Evolutionary conservation across 805 yeast genomes (phyloP), one percentile per base, ranked within the genome.

Genomic region (Martiniozyma abietophila): DNA sequence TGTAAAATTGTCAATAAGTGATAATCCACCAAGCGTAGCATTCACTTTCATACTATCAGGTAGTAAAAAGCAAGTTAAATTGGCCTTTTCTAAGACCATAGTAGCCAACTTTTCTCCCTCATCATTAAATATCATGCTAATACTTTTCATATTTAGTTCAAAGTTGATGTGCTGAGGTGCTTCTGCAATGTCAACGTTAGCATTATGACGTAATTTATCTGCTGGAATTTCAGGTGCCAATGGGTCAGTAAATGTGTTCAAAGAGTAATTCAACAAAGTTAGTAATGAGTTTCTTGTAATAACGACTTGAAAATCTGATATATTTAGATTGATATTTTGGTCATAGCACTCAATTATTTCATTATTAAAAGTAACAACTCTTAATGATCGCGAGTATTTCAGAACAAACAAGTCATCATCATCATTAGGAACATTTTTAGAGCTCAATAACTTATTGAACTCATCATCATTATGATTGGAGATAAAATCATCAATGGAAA

Each of bases 201-300:
- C 70, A 46, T 79, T 79, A 46, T 80, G 88, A 36, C 78, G 73
- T 39, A 80, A 61, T 20, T 65, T 74, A 58, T 79, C 88, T 0
- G 86, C 79, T 1, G 84, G 82, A 1, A 75, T 61, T 27, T 73
- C 75, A 5, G 71, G 72, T 1, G 80, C 77, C 41, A 74, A 69
- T 0, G 95, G 95, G 54, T 79, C 79, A 0, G 96, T 80, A 53
- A 92, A 92, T 0, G 97, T 92, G 29, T 85, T 81, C 48, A 88
- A 61, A 2, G 81, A 65, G 53, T 79, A 92, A 53, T 86, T 89
- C 43, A 89, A 58, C 10, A 92, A 60, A 1, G 94, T 80, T 41
- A 92, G 63, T 11, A 82, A 58, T 1, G 94, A 80, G 49, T 74
- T 80, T 31, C 96, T 74, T 0, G 94, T 75, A 6, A 88, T 57